Evolutionary conservation across 2,329 filamentous ascomycete genomes (phyloP), one percentile per base, ranked within the genome.

Genomic region (Calonectria ilicicola): DNA sequence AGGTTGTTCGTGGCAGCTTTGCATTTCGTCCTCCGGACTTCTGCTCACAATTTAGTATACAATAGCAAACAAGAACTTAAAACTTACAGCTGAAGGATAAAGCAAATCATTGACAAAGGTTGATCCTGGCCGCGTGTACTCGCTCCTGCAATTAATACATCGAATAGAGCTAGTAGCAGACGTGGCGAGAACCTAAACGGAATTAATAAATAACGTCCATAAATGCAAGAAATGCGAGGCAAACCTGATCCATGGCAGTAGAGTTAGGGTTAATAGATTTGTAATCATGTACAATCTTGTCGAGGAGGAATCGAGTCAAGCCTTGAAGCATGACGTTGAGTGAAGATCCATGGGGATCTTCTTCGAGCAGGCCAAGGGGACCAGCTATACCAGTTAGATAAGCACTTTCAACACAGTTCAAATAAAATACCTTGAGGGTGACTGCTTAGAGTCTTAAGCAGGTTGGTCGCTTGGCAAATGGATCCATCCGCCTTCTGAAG

Each of bases 401-500:
- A 19, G 12, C 12, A 3, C 3, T n/a, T 12, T 44, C 12, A 23
- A 23, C 2, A 23, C 9, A 21, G 26, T 17, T 9, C 6, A 12
- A 26, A 40, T 56, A 53, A 19, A 32, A 12, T 83, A 89, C 92
- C 92, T 86, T 96, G 94, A 2, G 94, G 92, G 74, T 95, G 93
- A 75, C 92, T 93, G 81, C 94, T 96, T 70, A 99, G 92, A 0
- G 95, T 94, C 83, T 97, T 98, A 38, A 98, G 87, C 74, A 99
- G 90, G 81, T 99, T 99, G 0, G 96, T 98, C 17, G 97, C 97
- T 82, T 99, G 97, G 77, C 97, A 99, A 72, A 97, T 98, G 69
- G 96, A 93, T 0, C 96, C 96, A 74, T 94, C 93, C 2, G 97
- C 97, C 82, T 98, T 99, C 79, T 98, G 94, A 27, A 99, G 89